Base-by-base conservation (phyloP, 2,329 filamentous ascomycete genomes). In the Phaeosphaeriaceae sp. region DNA sequence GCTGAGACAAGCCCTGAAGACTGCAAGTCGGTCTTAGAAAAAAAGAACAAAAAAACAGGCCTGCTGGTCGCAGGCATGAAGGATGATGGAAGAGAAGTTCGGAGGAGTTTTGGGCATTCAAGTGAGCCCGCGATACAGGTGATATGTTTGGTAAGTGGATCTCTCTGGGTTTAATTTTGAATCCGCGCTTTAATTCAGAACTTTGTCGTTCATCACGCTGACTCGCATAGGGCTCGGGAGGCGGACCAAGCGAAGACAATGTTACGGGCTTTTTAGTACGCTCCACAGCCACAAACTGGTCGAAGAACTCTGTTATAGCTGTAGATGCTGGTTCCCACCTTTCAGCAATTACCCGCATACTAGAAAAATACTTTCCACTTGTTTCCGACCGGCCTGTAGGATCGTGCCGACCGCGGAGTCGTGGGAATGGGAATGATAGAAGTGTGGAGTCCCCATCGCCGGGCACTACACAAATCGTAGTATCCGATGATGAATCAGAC, bases 291-390 rank as follows among this genome's bases (percentile, higher is more conserved):
- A 84, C 88, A 43, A 83, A 86, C 54, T 99, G 94, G 94, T 79
- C 82, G 40, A 88, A 87, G 63, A 87, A 89, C 36, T 97, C 92
- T 0, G 74, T 97, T 33, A 79, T 97, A 21, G 92, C 93, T n/a
- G 88, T 99, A 43, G 94, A 99, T 77, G 92, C 92, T 8, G 94
- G 94, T 39, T 90, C 92, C 26, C 89, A 97, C 71, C 83, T 99
- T 33, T 86, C 90, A 21, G 86, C 90, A 46, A 96, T 99, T 48
- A 85, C 85, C n/a, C 82, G 84, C 39, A 89, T 96, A 39, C 79
- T 99, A 20, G 81, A 91, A 54, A 64, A 73, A 23, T 73, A 82
- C 53, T 78, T 82, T 44, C 79, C 80, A 37, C 72, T 72, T 5
- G 70, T 78, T 12, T 68, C 72, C 16, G 54, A 62, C 4, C 51